Evolutionary conservation across 1,284 basidiomycete species (phyloP).

Genomic region (Pseudozyma sp.): DNA sequence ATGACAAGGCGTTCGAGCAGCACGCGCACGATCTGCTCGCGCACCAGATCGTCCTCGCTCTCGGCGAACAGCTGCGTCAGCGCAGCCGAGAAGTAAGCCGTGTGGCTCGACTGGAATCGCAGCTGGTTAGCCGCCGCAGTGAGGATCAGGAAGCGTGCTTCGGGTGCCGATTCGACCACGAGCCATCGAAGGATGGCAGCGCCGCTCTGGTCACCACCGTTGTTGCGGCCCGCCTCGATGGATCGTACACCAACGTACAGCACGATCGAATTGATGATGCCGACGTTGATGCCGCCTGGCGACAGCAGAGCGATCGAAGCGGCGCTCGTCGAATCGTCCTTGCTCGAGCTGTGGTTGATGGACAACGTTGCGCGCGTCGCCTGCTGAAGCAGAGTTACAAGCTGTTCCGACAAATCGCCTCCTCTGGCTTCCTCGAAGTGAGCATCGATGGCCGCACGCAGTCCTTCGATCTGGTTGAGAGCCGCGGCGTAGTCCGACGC

Average conservation of each 20-base stretch:
- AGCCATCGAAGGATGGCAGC: conserved; percentile 80
- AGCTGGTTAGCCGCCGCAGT: conserved; percentile 91
- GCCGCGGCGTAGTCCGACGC: conserved; percentile 87
- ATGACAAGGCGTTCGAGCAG: conserved; percentile 93
- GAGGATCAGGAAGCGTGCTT: conserved; percentile 95
- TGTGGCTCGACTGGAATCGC: conserved; percentile 72
- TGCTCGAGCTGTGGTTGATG: conserved; percentile 15
- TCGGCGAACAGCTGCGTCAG: conserved; percentile 84
- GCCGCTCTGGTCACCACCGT: conserved; percentile 79
- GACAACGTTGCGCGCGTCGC: conserved; percentile 1
- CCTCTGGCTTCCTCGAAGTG: conserved; percentile 34
- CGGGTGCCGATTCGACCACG: conserved; percentile 84
- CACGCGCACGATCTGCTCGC: conserved; percentile 90
- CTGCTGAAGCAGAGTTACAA: conserved; percentile 27
- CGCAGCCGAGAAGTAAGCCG: conserved; percentile 83
- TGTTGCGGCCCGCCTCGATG: conserved; percentile 73
- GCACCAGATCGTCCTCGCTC: conserved; percentile 75
- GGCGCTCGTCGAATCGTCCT: conserved; percentile 19
- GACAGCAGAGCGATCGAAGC: conserved; percentile 30
- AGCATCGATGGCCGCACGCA: conserved; percentile 37
- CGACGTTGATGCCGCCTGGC: conserved; percentile 82
- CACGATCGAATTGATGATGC: conserved; percentile 89
- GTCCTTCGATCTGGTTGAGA: conserved; percentile 75
- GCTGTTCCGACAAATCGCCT: conserved; percentile 25
- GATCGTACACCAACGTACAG: conserved; percentile 93